These are phyloP conservation scores for Diaporthe nobilis DNA, from an alignment of 2,329 filamentous ascomycete genomes.

Conservation along the genomic window DNA sequence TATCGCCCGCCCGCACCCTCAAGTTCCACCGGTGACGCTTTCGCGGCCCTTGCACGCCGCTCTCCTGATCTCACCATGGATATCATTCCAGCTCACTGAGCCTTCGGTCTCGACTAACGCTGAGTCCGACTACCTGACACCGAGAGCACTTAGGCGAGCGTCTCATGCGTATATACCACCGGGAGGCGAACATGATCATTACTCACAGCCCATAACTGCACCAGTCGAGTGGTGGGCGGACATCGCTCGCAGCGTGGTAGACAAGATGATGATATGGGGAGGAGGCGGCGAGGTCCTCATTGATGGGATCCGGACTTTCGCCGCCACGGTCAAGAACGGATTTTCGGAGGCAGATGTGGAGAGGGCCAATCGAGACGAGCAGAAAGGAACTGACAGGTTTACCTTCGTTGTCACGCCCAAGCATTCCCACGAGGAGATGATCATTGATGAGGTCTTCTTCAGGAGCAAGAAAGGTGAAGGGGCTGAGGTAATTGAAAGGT, in stretches of 20 bases:
- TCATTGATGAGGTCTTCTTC: constrained; percentile 30
- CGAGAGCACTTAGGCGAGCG: constrained; percentile 4
- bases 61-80: constrained; percentile 27
- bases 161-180: constrained; percentile 11
- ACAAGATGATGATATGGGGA: constrained; percentile 35
- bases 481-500: constrained; percentile 12
- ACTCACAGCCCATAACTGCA: constrained; percentile 14
- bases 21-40: constrained; percentile 7
- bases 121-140: constrained; percentile 30
- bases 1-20: constrained; percentile 50
- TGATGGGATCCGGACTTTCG: constrained; percentile 16
- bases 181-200: constrained; percentile 12
- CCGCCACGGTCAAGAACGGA: constrained; percentile 12
- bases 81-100: constrained; percentile 8
- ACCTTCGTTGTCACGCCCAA: constrained; percentile 28
- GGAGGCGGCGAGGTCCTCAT: constrained; percentile 21
- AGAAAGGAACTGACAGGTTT: constrained; percentile 18
- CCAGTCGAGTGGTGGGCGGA: constrained; percentile 27
- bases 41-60: constrained; percentile 18
- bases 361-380: background rate
- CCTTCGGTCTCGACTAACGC: constrained; percentile 3
- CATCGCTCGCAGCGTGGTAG: constrained; percentile 9
- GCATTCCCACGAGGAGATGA: constrained; percentile 34
- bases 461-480: constrained; percentile 24
- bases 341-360: constrained; percentile 12